These are phyloP conservation scores for Clarkia xantiana DNA, from an alignment of 345 rosid genomes.

Conservation along the genomic window DNA sequence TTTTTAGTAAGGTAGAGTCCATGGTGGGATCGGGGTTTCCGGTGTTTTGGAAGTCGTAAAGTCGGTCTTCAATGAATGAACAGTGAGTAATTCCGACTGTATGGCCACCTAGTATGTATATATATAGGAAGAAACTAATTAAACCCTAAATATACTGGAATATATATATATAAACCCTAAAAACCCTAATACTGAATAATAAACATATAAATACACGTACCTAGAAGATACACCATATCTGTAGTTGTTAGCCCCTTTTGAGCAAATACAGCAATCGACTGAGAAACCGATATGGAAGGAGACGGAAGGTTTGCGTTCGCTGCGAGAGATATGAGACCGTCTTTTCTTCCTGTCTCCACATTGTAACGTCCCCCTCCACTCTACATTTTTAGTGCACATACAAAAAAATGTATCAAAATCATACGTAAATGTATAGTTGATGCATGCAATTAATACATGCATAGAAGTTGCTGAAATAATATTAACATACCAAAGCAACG, in stretches of 20 bases:
- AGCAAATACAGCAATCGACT: slow-evolving; percentile 27
- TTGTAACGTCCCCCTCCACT: slow-evolving; percentile 30
- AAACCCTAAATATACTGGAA: background rate
- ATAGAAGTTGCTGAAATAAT: background rate
- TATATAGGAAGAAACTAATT: background rate
- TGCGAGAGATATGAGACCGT: slow-evolving; percentile 30
- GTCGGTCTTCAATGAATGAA: slow-evolving; percentile 27
- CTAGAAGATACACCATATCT: slow-evolving; percentile 51
- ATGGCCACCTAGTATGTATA: slow-evolving; percentile 49
- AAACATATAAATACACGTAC: too few species aligned
- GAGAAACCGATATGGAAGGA: slow-evolving; percentile 27
- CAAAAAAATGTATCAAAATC: background rate
- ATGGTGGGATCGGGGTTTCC: slow-evolving; percentile 44
- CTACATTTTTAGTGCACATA: slow-evolving; percentile 14
- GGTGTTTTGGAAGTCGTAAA: slow-evolving; percentile 32
- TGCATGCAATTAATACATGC: background rate
- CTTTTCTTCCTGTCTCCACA: slow-evolving; percentile 53
- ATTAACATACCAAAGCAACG: slow-evolving; percentile 23
- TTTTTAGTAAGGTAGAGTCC: slow-evolving; percentile 21
- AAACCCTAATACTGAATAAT: background rate
- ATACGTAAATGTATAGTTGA: background rate
- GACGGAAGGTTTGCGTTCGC: slow-evolving; percentile 29
- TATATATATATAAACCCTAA: background rate
- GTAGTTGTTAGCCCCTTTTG: slow-evolving; percentile 18
- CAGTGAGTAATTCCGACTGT: slow-evolving; percentile 44